These are phyloP conservation scores for Metschnikowia dekortorum DNA, from an alignment of 805 yeast species.

Conservation along the genomic window DNA sequence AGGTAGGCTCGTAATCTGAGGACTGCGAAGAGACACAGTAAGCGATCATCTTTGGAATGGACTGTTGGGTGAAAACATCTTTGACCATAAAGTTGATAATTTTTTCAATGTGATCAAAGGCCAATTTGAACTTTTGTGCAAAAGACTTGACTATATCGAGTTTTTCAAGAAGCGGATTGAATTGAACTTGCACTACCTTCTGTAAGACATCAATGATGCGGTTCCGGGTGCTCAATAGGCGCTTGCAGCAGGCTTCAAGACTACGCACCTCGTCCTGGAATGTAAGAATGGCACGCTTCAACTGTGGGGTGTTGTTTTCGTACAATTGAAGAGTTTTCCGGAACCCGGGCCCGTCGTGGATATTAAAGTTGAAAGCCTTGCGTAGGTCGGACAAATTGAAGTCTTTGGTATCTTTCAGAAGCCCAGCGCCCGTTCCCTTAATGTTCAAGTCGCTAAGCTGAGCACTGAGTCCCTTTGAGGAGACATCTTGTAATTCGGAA, in stretches of 20 bases:
- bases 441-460: slow-evolving; percentile 1
- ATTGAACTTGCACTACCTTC: slow-evolving; percentile 21
- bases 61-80: slow-evolving; percentile 26
- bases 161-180: slow-evolving; percentile 21
- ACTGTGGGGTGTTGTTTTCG: slow-evolving; percentile 27
- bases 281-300: slow-evolving; percentile 20
- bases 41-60: slow-evolving; percentile 25
- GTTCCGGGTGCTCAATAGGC: slow-evolving; percentile 16
- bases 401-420: slow-evolving; percentile 2
- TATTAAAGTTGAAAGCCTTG: slow-evolving; percentile 29
- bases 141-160: slow-evolving; percentile 25
- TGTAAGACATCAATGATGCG: slow-evolving; percentile 23
- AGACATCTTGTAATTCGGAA: slow-evolving; percentile 2
- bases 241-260: slow-evolving; percentile 25
- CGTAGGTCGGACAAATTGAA: slow-evolving; percentile 15
- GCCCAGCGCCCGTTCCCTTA: not conserved
- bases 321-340: slow-evolving; percentile 28
- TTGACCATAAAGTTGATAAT: slow-evolving; percentile 26
- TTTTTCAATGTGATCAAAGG: slow-evolving; percentile 32
- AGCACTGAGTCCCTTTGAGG: not conserved
- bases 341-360: slow-evolving; percentile 44
- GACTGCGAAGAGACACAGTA: slow-evolving; percentile 9
- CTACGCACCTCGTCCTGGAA: slow-evolving; percentile 30
- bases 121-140: slow-evolving; percentile 18
- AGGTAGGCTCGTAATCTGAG: slow-evolving; percentile 20